Base-by-base conservation (phyloP, 169 alveolate species). In the Plasmodium yoelii region DNA sequence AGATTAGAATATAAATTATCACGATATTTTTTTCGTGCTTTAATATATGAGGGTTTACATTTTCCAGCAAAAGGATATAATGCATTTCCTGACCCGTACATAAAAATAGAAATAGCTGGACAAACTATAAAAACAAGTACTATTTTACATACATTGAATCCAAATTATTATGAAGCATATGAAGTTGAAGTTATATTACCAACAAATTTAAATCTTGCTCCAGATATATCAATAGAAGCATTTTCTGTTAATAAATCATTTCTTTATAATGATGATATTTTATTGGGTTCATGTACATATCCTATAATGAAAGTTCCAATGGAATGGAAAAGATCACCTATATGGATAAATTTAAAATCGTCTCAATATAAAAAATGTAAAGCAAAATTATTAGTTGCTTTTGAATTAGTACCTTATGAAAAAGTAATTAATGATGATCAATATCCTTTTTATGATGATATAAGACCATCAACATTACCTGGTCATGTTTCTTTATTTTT, bases 251-350 rank as follows among this genome's bases (percentile, higher is more conserved):
- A 88, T 70, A 92, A 72, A 26, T 86, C 96, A 6, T 87, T 88
- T 64, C 64, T 92, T 51, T 88, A 93, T 51, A 57, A 87, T 18
- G 90, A 91, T 39, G 91, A 73, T 26, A 77, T 88, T n/a, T 77
- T 94, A 19, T 67, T 93, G 28, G 95, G 95, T 65, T 86, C 73
- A 71, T 93, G 92, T 87, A 90, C 92, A 13, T 95, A 72, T 59
- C 95, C 95, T 39, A 88, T 95, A 18, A 88, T 61, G 82, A 93
- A 96, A 73, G 96, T 96, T 60, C 98, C 98, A 5, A 88, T 90
- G 53, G 97, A 93, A 88, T 95, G 98, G 98, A 93, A 91, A 56
- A 87, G 94, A 67, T 96, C 97, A 7, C 98, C 98, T 12, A 93
- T 90, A 22, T 96, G 98, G 98, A 90, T 95, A 26, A 87, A 64